Base-by-base conservation (phyloP, 345 rosid species). In the Eucalyptus sideroxylon region DNA sequence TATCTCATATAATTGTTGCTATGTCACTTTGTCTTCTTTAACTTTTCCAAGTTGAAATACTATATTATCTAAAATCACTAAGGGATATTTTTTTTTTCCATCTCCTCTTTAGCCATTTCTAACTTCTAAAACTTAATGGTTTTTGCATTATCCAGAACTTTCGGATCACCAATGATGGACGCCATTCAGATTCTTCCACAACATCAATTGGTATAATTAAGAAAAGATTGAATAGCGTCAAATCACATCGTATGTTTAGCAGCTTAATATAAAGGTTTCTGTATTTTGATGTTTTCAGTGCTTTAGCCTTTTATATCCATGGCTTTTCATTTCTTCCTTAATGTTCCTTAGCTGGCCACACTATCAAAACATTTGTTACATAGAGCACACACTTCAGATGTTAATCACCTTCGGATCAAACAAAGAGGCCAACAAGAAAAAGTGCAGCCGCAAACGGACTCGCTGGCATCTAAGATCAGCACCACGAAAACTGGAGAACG, bases 151-250 rank as follows among this genome's bases (percentile, higher is more conserved):
- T 94, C 99, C 53, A 97, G 95, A 91, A 96, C 98, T n/a, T 98
- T 93, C 90, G 93, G 92, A 91, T 96, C 98, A 72, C 98, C 96
- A 10, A 82, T 92, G 89, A 95, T 97, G 30, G 97, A 98, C 91
- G 95, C 95, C 89, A 96, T 98, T 80, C 97, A 94, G 88, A 95
- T 96, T 86, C 98, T 98, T 92, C 98, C 99, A 88, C 99, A 96
- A 91, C 99, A 98, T 93, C 99, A 98, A 90, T 98, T 95, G 93
- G 98, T 98, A 92, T 26, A 40, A 8, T 69, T 69, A 31, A 31
- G 81, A 11, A 17, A 69, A 69, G 10, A 31, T 5, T 23, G 0
- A 69, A 11, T 31, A 16, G 24, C 42, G 8, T 69, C 81, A 31
- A 31, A 69, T 69, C 19, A 17, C 42, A 10, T 69, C 23, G 16